Evolutionary conservation across 352 stramenopile species (phyloP), one percentile per base, ranked within the genome.

Genomic region (Globisporangium nunn): DNA sequence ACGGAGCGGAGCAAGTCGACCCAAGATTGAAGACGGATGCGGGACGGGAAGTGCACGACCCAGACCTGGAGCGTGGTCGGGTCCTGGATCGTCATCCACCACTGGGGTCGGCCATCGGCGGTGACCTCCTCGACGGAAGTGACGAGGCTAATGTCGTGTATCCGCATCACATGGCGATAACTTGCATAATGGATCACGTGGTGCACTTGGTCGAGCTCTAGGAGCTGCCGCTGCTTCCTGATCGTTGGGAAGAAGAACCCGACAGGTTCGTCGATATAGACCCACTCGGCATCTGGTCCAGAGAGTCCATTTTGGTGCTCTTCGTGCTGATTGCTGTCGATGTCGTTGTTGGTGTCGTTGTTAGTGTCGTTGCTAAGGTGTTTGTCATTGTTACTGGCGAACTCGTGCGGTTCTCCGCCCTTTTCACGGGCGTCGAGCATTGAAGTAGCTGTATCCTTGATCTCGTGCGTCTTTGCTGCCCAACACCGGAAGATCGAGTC

Each of bases 41-140:
- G 55, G 0, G 74, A 81, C 17, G 71, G 49, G 30, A 88, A 91
- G 64, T 83, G 62, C 3, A 91, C 43, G 40, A 86, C 64, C 78
- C 78, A 91, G 29, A 84, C 68, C 63, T 88, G 78, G n/a, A 78
- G 50, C 4, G 57, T 64, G 12, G 54, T 63, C 6, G 76, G 53
- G 48, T 91, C 78, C 50, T 87, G 76, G 2, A 91, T 61, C 15
- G 75, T 75, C 78, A 86, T 88, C 78, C 74, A 88, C 76, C 72
- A 85, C 50, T 72, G 74, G 7, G 52, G 60, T 3, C 28, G 14
- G 2, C 72, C 65, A 4, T 56, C 45, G 14, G 66, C 51, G 29
- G 72, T 65, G 4, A 63, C 58, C 31, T 84, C 76, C 43, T 88
- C 74, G 3, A 88, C 68, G 0, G 68, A 68, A 11, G 75, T 85